Conservation (phyloP, 2,329 filamentous ascomycete species). For the Phialocephala subalpina region DNA sequence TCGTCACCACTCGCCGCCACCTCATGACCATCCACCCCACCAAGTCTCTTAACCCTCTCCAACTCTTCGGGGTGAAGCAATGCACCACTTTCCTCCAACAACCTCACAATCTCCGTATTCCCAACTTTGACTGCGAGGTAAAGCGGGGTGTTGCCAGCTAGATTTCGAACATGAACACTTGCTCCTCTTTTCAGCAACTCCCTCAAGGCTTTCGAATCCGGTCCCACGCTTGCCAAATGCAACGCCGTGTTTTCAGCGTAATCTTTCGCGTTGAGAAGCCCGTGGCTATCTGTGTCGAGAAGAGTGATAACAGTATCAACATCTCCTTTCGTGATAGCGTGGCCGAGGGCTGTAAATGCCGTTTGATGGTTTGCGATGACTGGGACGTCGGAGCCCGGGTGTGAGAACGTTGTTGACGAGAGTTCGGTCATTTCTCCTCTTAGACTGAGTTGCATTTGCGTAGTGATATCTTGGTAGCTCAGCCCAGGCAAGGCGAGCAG, state of each 20-base stretch:
- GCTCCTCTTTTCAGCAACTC: constrained; percentile 67
- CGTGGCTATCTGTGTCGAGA: constrained; percentile 40
- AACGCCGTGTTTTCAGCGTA: constrained; percentile 50
- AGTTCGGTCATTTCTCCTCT: constrained; percentile 70
- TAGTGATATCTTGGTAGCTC: constrained; percentile 64
- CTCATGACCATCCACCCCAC: background rate
- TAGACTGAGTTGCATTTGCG: constrained; percentile 67
- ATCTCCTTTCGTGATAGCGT: constrained; percentile 68
- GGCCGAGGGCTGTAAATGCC: constrained; percentile 66
- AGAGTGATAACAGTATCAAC: constrained; percentile 49
- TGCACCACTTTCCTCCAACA: constrained; percentile 67
- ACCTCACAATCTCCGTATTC: constrained; percentile 58
- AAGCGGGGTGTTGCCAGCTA: constrained; percentile 70
- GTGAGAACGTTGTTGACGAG: constrained; percentile 57
- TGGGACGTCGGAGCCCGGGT: constrained; percentile 51
- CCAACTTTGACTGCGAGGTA: constrained; percentile 68
- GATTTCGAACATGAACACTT: constrained; percentile 72
- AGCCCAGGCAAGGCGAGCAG: constrained; percentile 67
- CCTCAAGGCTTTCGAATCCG: constrained; percentile 61
- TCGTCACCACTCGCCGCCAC: background rate
- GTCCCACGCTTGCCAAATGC: constrained; percentile 49
- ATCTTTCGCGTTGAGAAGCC: constrained; percentile 46
- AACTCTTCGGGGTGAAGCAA: constrained; percentile 63
- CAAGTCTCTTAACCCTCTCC: constrained; percentile 31
- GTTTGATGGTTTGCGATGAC: constrained; percentile 52